These are phyloP conservation scores for Posidonia oceanica DNA, from an alignment of 116 monocot genomes.

Conservation along the genomic window DNA sequence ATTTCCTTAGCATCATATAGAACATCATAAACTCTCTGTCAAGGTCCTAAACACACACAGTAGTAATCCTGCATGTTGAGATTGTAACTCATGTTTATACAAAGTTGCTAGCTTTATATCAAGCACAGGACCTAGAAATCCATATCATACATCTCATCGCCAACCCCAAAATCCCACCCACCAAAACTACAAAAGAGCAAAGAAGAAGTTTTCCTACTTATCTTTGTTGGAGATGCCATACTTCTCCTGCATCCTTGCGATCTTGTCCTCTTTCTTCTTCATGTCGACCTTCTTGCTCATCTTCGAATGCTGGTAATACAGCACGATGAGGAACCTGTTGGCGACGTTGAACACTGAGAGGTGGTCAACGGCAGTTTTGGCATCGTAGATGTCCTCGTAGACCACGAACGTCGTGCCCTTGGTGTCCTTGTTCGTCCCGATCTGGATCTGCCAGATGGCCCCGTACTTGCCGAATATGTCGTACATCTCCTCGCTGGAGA, in stretches of 20 bases:
- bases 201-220: slow-evolving; percentile 25
- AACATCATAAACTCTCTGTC: no score
- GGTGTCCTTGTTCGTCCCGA: slow-evolving; percentile 91
- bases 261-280: slow-evolving; percentile 97
- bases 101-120: background rate
- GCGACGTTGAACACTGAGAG: slow-evolving; percentile 98
- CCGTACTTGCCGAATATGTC: slow-evolving; percentile 99
- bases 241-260: slow-evolving; percentile 85
- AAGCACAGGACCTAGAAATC: background rate
- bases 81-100: no score
- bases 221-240: slow-evolving; percentile 74
- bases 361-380: slow-evolving; percentile 99
- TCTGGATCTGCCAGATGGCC: slow-evolving; percentile 91
- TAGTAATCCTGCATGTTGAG: no score
- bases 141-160: background rate
- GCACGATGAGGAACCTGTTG: slow-evolving; percentile 91
- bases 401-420: slow-evolving; percentile 96
- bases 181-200: no score
- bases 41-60: no score
- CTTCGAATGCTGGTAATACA: slow-evolving; percentile 97
- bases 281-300: slow-evolving; percentile 86
- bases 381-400: slow-evolving; percentile 99
- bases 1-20: no score
- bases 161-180: no score
- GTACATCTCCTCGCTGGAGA: slow-evolving; percentile 99